Evolutionary conservation across 768 basidiomycete species (phyloP).

Genomic region (Leccinum disarticulatum): DNA sequence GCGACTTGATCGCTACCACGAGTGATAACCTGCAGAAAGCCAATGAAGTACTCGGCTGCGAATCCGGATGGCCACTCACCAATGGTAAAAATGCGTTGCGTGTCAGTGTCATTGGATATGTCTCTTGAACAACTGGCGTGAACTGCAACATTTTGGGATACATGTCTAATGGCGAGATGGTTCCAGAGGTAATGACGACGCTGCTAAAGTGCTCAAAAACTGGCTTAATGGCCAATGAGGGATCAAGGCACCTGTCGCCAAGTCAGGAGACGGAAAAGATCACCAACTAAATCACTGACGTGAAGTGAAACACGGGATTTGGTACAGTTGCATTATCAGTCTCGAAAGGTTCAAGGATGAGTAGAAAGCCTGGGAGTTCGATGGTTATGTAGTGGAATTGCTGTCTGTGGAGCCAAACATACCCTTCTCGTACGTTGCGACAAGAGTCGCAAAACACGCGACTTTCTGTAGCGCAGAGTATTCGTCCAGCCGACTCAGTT

Average conservation of each 20-base stretch:
- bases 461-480: slow-evolving; percentile 92
- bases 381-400: not conserved
- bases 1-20: slow-evolving; percentile 98
- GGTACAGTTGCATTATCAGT: slow-evolving; percentile 98
- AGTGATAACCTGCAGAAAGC: slow-evolving; percentile 76
- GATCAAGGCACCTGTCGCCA: slow-evolving; percentile 82
- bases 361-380: slow-evolving; percentile 71
- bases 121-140: slow-evolving; percentile 94
- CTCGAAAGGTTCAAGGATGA: slow-evolving; percentile 97
- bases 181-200: slow-evolving; percentile 98
- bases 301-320: slow-evolving; percentile 97
- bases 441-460: slow-evolving; percentile 92
- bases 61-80: slow-evolving; percentile 44
- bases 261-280: slow-evolving; percentile 10
- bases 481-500: slow-evolving; percentile 88
- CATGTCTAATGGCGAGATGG: slow-evolving; percentile 98
- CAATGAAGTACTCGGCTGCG: not conserved
- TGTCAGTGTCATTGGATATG: slow-evolving; percentile 96
- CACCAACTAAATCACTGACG: slow-evolving; percentile 47
- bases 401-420: slow-evolving; percentile 6
- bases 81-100: slow-evolving; percentile 95
- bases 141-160: slow-evolving; percentile 99
- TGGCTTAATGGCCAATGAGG: slow-evolving; percentile 94
- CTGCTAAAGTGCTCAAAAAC: slow-evolving; percentile 98
- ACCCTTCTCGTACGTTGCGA: slow-evolving; percentile 98